phyloP scores from a whole-genome alignment of 306 rosid genomes.

The Ammopiptanthus mongolicus region DNA sequence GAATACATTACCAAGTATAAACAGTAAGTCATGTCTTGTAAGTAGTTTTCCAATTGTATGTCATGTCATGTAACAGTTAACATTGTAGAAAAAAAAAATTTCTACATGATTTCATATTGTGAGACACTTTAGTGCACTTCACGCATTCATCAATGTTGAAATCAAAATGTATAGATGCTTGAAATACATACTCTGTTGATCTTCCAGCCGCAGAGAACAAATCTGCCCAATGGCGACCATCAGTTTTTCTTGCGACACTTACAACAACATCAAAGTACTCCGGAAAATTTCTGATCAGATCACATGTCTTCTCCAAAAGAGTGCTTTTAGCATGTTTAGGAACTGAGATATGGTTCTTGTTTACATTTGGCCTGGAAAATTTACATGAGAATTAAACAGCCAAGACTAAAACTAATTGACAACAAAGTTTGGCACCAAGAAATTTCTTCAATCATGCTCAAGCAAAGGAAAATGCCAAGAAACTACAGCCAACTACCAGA shows the following conservation, averaged over 20 bases:
- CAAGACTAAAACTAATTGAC: not conserved
- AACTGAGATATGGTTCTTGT: conserved; percentile 56
- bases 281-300: conserved; percentile 75
- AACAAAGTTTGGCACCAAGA: not conserved
- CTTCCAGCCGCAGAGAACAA: conserved; percentile 92
- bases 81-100: not conserved
- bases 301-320: conserved; percentile 95
- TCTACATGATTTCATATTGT: not conserved
- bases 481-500: conserved; percentile 8
- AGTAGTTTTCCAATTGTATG: not conserved
- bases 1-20: not conserved
- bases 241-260: conserved; percentile 98
- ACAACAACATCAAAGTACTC: conserved; percentile 96
- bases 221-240: conserved; percentile 99
- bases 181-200: conserved; percentile 78
- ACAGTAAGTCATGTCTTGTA: not conserved
- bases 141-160: conserved; percentile 4
- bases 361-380: conserved; percentile 66
- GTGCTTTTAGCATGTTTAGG: conserved; percentile 46
- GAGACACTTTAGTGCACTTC: not conserved
- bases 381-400: conserved; percentile 21
- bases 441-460: conserved; percentile 3
- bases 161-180: conserved; percentile 15
- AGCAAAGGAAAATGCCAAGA: conserved; percentile 27
- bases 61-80: not conserved